Base-by-base conservation (phyloP, 2,329 filamentous ascomycete species). In the Eurotiales sp. region DNA sequence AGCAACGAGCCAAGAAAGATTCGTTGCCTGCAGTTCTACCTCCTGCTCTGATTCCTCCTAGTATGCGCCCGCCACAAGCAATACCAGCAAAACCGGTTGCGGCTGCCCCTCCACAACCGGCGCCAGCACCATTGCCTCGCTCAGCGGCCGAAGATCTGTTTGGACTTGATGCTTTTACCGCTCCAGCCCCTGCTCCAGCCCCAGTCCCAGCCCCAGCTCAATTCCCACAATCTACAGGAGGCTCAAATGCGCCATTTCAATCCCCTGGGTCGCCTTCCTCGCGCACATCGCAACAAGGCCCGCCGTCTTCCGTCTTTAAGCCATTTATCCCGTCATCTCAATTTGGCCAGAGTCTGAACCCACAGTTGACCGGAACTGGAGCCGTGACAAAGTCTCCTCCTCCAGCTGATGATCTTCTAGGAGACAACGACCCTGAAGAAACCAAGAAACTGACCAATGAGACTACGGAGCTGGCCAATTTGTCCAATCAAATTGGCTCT, bases 91-190 rank as follows among this genome's bases (percentile, higher is more conserved):
- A 69, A 50, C 67, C 70, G 4, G 71, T 74, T 8, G 65, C 67
- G 30, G 67, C 77, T 53, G 58, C 59, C 7, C 57, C 62, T 10
- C 63, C 76, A 17, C 75, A 71, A 39, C 64, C 60, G 23, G 77
- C 77, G 51, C 46, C 51, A 30, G 45, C 52, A 34, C 19, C 52
- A 34, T 68, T 73, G 48, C 81, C 85, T 3, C 90, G 88, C 61
- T 93, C 92, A 49, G 91, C 92, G 39, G 80, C 95, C 10, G 92
- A 99, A 55, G 93, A 99, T 68, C 75, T 99, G 14, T 97, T 99
- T 64, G 92, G 91, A 1, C 79, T 99, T 17, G 92, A 97, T 66
- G 84, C 89, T 14, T 81, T 85, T 52, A 73, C 78, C n/a, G 67
- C 75, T 17, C 67, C 73, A 12, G 12, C 52, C 64, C 75, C 80